Evolutionary conservation across 345 rosid genomes (phyloP).

Genomic region (Populus ilicifolia): DNA sequence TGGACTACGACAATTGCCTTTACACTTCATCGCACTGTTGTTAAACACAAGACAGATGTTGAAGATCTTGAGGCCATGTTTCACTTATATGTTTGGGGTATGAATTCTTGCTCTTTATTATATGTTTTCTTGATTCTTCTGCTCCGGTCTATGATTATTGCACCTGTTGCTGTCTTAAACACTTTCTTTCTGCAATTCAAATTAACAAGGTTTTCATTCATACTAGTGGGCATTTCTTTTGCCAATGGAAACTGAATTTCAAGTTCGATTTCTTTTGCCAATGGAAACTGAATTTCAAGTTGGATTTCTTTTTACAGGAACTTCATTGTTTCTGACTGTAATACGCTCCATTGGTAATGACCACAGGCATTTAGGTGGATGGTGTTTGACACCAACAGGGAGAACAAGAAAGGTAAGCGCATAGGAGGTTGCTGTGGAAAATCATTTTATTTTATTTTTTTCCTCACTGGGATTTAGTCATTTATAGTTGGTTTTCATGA

Average conservation of each 20-base stretch:
- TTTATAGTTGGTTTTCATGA: too few relatives aligned
- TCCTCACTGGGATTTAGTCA: too few relatives aligned
- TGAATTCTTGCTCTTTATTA: neutral
- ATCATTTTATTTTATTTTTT: too few relatives aligned
- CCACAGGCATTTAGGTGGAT: slow-evolving; percentile 62
- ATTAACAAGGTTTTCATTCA: neutral
- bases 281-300: slow-evolving; percentile 4
- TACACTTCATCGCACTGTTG: slow-evolving; percentile 94
- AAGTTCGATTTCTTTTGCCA: neutral
- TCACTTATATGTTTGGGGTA: slow-evolving; percentile 98
- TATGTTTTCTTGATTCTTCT: neutral
- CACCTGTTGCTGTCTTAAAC: neutral
- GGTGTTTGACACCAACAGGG: slow-evolving; percentile 87
- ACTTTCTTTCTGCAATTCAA: neutral
- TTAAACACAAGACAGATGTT: slow-evolving; percentile 83
- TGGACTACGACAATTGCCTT: slow-evolving; percentile 97
- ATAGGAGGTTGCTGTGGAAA: too few relatives aligned
- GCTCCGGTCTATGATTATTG: neutral
- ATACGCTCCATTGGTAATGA: slow-evolving; percentile 80
- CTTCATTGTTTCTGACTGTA: slow-evolving; percentile 75
- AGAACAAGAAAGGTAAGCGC: slow-evolving; percentile 62
- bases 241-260: neutral
- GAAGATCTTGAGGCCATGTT: slow-evolving; percentile 95
- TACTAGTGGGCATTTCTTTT: neutral
- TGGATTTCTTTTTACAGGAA: slow-evolving; percentile 45